Evolutionary conservation across 2,329 filamentous ascomycete species (phyloP).

Genomic region (Colletotrichum nymphaeae): DNA sequence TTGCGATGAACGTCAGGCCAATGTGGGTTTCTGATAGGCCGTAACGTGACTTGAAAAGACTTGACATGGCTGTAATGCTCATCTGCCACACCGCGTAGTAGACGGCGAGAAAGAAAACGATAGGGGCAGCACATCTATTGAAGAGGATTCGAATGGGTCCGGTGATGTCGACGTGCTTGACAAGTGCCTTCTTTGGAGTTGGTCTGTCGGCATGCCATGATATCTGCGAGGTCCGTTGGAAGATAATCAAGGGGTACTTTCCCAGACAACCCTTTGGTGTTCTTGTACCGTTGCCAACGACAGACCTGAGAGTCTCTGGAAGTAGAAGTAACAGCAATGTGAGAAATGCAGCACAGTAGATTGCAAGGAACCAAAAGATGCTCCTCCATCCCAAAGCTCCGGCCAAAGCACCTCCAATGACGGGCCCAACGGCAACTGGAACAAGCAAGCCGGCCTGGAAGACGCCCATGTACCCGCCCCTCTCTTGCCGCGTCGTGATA

Average conservation of each 20-base stretch:
- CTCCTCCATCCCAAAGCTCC: slow-evolving; percentile 63
- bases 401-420: slow-evolving; percentile 63
- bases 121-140: slow-evolving; percentile 54
- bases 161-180: slow-evolving; percentile 54
- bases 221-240: slow-evolving; percentile 45
- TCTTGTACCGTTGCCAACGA: slow-evolving; percentile 55
- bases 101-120: slow-evolving; percentile 59
- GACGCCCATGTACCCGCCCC: slow-evolving; percentile 65
- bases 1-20: slow-evolving; percentile 64
- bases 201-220: slow-evolving; percentile 24
- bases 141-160: slow-evolving; percentile 60
- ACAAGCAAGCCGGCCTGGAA: slow-evolving; percentile 49
- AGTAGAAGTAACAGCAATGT: slow-evolving; percentile 54
- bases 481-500: slow-evolving; percentile 65
- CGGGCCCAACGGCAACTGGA: slow-evolving; percentile 55
- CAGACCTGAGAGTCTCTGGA: slow-evolving; percentile 56
- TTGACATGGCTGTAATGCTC: slow-evolving; percentile 64
- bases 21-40: slow-evolving; percentile 55
- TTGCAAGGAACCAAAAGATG: slow-evolving; percentile 66
- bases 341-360: slow-evolving; percentile 51
- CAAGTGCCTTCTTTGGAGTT: too few species aligned
- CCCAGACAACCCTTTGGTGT: slow-evolving; percentile 37
- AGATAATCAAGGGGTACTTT: slow-evolving; percentile 46
- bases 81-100: slow-evolving; percentile 68
- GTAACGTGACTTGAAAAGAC: slow-evolving; percentile 57